phyloP scores from a whole-genome alignment of 805 yeast species.

The Candida silvicultrix region DNA sequence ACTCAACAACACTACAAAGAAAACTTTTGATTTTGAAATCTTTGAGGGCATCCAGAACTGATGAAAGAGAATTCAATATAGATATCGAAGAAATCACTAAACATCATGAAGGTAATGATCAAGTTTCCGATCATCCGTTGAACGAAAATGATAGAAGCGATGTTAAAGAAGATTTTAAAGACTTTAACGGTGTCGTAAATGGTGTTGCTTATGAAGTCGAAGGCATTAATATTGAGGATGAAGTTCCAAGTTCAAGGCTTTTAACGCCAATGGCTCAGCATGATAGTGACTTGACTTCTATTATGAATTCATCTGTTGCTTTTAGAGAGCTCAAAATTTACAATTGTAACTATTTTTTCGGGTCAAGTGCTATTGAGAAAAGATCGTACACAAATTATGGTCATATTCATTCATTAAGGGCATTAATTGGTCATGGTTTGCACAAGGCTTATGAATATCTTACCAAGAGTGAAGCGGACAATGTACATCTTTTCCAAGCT shows the following conservation, averaged over 20 bases:
- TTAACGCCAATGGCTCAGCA: slow-evolving; percentile 25
- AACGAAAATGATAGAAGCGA: slow-evolving; percentile 19
- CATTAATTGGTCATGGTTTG: slow-evolving; percentile 53
- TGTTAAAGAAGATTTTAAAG: slow-evolving; percentile 18
- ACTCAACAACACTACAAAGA: slow-evolving; percentile 14
- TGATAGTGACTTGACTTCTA: slow-evolving; percentile 30
- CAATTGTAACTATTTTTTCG: slow-evolving; percentile 60
- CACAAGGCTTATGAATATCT: slow-evolving; percentile 51
- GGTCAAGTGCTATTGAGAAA: slow-evolving; percentile 42
- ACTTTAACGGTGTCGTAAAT: slow-evolving; percentile 21
- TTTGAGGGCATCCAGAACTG: slow-evolving; percentile 28
- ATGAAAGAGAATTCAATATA: slow-evolving; percentile 28
- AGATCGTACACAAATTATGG: slow-evolving; percentile 35
- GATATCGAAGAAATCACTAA: slow-evolving; percentile 29
- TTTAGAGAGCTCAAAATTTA: slow-evolving; percentile 58
- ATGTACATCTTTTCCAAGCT: slow-evolving; percentile 55
- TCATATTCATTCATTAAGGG: slow-evolving; percentile 55
- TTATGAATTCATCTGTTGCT: slow-evolving; percentile 48
- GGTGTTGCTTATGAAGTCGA: slow-evolving; percentile 39
- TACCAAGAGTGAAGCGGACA: slow-evolving; percentile 46
- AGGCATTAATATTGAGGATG: slow-evolving; percentile 34
- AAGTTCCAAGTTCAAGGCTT: slow-evolving; percentile 27
- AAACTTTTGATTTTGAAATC: slow-evolving; percentile 28
- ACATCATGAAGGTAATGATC: slow-evolving; percentile 22
- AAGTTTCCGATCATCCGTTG: slow-evolving; percentile 5